phyloP scores from a whole-genome alignment of 768 basidiomycete species.

The Tricholomella constricta region DNA sequence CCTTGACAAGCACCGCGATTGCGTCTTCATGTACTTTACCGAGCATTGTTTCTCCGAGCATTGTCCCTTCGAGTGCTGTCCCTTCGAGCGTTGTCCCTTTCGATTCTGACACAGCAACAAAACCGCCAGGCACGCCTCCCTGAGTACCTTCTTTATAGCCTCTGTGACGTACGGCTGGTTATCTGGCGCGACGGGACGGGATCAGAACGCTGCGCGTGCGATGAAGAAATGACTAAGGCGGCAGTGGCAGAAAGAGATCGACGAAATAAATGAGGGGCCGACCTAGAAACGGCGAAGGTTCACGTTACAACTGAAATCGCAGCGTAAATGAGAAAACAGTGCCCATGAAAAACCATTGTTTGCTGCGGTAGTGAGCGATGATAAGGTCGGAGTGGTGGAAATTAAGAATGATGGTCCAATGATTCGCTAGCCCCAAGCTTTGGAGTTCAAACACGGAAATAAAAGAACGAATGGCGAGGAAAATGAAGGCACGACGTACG shows the following conservation, averaged over 20 bases:
- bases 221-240: background rate
- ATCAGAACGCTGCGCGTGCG: no score
- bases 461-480: no score
- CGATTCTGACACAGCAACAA: no score
- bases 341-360: slow-evolving; percentile 61
- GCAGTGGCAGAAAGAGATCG: slow-evolving; percentile 51
- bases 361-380: slow-evolving; percentile 55
- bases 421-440: slow-evolving; percentile 40
- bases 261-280: slow-evolving; percentile 65
- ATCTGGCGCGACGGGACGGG: no score
- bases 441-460: background rate
- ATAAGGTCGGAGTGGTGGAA: slow-evolving; percentile 62
- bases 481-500: slow-evolving; percentile 44
- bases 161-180: slow-evolving; percentile 61
- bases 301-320: background rate
- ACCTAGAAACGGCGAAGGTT: slow-evolving; percentile 34
- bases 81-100: no score
- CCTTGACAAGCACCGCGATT: no score
- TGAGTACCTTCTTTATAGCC: slow-evolving; percentile 50
- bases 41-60: no score
- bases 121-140: no score
- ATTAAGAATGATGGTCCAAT: slow-evolving; percentile 65
- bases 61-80: no score
- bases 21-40: no score
- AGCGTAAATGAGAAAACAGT: slow-evolving; percentile 19